Evolutionary conservation across 805 yeast species (phyloP), one percentile per base, ranked within the genome.

Genomic region (Naumovozyma baii): DNA sequence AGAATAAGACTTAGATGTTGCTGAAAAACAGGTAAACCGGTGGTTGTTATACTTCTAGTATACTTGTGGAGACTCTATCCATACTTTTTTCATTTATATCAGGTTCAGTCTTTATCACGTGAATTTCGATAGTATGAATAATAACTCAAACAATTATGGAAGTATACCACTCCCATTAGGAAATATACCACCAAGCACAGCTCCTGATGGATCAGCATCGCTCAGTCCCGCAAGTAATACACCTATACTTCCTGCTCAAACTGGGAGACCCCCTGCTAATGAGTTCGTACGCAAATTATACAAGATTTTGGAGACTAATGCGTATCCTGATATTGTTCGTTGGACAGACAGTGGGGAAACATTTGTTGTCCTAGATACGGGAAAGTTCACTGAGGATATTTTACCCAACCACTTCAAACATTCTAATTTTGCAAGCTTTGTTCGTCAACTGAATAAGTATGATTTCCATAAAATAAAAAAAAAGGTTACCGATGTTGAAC

Each of bases 401-500:
- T 71, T 92, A 37, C 97, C 97, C 13, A 76, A 79, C 38, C 95
- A 90, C 62, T 92, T 92, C 68, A 90, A 88, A 54, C 98, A 92
- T 63, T 76, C 86, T 42, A 92, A 92, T 64, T 92, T 90, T 64
- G 90, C 97, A 29, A 77, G 88, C 50, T 90, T 90, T 66, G 97
- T 90, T 16, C 74, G 98, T 34, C 98, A 92, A 59, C 69, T 92
- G 52, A 92, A 92, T 70, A 92, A 92, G 63, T 92, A 92, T 57
- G 98, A 90, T 62, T 92, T 92, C 68, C 98, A 92, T 68, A 92
- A 92, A 64, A 94, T 92, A 34, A 84, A 90, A 57, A 69, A 76
- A 34, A 67, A 83, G 31, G 74, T 69, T 42, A 87, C 78, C 49
- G 83, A 76, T 44, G 73, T 72, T 50, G 72, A 66, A 37, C 56